Evolutionary conservation across 768 basidiomycete species (phyloP).

Genomic region (Goffeauzyma gilvescens): DNA sequence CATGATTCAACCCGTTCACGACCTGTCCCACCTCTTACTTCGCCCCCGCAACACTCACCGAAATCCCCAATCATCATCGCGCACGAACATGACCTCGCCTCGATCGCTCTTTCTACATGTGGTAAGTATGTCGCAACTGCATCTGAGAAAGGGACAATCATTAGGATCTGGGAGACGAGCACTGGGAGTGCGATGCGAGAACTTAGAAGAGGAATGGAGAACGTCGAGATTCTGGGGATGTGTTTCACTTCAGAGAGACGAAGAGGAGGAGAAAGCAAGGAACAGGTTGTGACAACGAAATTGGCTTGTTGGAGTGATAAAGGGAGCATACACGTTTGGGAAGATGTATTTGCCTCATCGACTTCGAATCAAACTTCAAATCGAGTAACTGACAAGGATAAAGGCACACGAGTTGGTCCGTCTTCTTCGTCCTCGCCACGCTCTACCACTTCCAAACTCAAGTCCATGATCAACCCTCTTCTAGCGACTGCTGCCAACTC

Average conservation of each 20-base stretch:
- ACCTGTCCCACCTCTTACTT: neutral
- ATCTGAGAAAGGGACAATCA: slow-evolving; percentile 27
- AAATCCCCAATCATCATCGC: slow-evolving; percentile 31
- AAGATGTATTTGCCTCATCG: slow-evolving; percentile 4
- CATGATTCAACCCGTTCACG: neutral
- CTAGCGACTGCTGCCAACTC: neutral
- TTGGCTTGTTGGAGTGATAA: slow-evolving; percentile 33
- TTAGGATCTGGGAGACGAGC: slow-evolving; percentile 29
- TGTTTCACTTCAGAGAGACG: neutral
- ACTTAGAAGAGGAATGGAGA: slow-evolving; percentile 28
- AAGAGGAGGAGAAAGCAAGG: slow-evolving; percentile 1
- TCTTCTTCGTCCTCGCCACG: slow-evolving; percentile 1
- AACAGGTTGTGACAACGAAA: slow-evolving; percentile 10
- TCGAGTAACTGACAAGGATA: slow-evolving; percentile 8
- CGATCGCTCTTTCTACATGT: slow-evolving; percentile 19
- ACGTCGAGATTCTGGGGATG: slow-evolving; percentile 29
- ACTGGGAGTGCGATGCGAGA: slow-evolving; percentile 24
- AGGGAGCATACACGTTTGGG: slow-evolving; percentile 32
- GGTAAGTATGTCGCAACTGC: slow-evolving; percentile 27
- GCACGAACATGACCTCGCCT: slow-evolving; percentile 26
- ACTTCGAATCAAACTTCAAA: too few species aligned
- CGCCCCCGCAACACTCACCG: neutral
- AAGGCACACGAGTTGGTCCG: neutral
- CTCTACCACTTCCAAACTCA: too few species aligned
- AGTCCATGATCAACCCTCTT: too few species aligned